These are phyloP conservation scores for Anethum foeniculum DNA, from an alignment of 140 eudicot species.

Conservation along the genomic window DNA sequence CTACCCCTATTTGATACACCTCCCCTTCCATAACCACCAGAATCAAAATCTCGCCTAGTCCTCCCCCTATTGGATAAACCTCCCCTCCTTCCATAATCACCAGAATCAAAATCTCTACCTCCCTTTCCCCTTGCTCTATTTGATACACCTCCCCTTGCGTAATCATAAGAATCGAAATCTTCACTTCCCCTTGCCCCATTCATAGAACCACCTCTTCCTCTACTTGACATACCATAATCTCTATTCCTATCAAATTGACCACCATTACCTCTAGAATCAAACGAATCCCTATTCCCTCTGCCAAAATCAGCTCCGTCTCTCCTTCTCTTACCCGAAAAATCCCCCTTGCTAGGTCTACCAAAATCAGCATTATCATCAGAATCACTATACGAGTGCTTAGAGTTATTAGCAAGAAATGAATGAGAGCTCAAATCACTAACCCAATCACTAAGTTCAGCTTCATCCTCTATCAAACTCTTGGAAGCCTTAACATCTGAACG, in stretches of 20 bases:
- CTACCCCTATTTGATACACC: slow-evolving; percentile 8
- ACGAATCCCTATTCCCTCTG: not conserved
- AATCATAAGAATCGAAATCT: too few species aligned
- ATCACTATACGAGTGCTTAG: slow-evolving; percentile 21
- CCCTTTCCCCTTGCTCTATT: not conserved
- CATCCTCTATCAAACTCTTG: slow-evolving; percentile 72
- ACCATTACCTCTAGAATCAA: slow-evolving; percentile 6
- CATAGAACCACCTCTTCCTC: not conserved
- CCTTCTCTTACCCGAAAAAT: slow-evolving; percentile 22
- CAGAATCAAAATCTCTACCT: not conserved
- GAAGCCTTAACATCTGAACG: slow-evolving; percentile 30
- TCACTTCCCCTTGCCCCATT: too few species aligned
- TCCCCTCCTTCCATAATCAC: not conserved
- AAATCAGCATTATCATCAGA: slow-evolving; percentile 15
- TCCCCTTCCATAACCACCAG: not conserved
- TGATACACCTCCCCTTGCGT: too few species aligned
- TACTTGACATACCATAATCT: slow-evolving; percentile 8
- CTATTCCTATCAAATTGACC: slow-evolving; percentile 23
- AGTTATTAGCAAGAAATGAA: slow-evolving; percentile 25
- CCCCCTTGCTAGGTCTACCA: slow-evolving; percentile 23
- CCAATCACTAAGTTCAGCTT: slow-evolving; percentile 69
- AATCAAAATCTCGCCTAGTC: not conserved
- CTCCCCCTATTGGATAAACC: not conserved
- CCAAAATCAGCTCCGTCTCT: slow-evolving; percentile 23
- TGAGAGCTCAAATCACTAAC: slow-evolving; percentile 58